phyloP scores from a whole-genome alignment of 2,329 filamentous ascomycete genomes.

The Colletotrichum sp. region DNA sequence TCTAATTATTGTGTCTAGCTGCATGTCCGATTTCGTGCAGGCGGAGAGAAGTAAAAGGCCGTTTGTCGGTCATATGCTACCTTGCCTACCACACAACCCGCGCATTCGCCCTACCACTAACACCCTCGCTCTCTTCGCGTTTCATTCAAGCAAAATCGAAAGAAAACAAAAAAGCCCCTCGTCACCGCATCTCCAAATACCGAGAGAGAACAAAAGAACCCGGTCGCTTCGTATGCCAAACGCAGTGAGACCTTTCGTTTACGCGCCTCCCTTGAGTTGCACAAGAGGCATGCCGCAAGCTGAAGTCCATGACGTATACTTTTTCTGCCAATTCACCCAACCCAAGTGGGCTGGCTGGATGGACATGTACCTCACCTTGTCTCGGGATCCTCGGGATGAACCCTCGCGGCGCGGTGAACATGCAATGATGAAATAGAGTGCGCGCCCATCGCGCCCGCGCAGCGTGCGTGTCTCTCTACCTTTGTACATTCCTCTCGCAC shows the following conservation, averaged over 20 bases:
- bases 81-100: neutral
- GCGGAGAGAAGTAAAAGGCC: neutral
- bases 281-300: neutral
- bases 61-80: neutral
- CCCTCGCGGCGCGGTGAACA: neutral
- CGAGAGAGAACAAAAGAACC: neutral
- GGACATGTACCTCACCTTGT: neutral
- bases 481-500: neutral
- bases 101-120: neutral
- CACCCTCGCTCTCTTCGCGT: neutral
- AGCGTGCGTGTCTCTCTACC: neutral
- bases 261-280: neutral
- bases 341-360: neutral
- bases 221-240: neutral
- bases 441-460: neutral
- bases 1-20: neutral
- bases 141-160: neutral
- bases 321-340: neutral
- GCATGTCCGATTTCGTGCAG: neutral
- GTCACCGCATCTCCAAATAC: neutral
- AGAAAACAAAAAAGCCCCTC: neutral
- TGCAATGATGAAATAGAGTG: neutral
- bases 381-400: neutral
- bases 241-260: neutral
- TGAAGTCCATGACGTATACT: slow-evolving; percentile 13